A percentile compares a stretch with the other conserved stretches of the same genome.
Evolutionary conservation across 768 basidiomycete genomes (phyloP).

Genomic region (Auricularia cornea): DNA sequence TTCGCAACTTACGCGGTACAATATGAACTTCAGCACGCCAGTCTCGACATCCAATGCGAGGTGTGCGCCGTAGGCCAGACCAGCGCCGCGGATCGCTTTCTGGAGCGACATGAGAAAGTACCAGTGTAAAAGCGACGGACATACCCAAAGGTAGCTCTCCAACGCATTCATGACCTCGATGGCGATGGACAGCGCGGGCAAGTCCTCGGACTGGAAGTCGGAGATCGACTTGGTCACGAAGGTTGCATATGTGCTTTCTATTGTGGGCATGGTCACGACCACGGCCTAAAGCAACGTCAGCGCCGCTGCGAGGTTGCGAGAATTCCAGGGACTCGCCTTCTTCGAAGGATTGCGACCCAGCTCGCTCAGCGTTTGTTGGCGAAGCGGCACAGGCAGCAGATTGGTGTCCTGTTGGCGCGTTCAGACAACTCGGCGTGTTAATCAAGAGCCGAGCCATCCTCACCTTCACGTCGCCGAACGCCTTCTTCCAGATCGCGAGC

Average conservation of each 20-base stretch:
- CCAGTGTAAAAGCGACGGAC: constrained; percentile 5
- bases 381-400: constrained; percentile 58
- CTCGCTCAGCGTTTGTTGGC: constrained; percentile 60
- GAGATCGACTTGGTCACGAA: constrained; percentile 72
- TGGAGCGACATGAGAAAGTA: constrained; percentile 18
- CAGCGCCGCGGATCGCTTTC: constrained; percentile 88
- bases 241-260: constrained; percentile 83
- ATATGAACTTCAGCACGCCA: constrained; percentile 63
- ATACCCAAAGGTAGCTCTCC: constrained; percentile 91
- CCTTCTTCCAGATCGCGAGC: constrained; percentile 40
- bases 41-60: constrained; percentile 67
- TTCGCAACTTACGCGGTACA: too few species aligned
- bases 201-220: constrained; percentile 76
- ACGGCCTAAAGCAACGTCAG: constrained; percentile 46
- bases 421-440: constrained; percentile 4
- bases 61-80: constrained; percentile 89
- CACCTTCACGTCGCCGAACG: background rate
- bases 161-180: constrained; percentile 84
- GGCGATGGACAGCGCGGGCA: constrained; percentile 78
- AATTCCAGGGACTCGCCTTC: constrained; percentile 39
- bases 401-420: constrained; percentile 33
- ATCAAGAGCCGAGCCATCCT: background rate
- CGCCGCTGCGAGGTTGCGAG: constrained; percentile 4
- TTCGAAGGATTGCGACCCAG: constrained; percentile 65
- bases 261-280: constrained; percentile 83